Evolutionary conservation across 2,329 filamentous ascomycete species (phyloP).

Genomic region (Claviceps sorghi): DNA sequence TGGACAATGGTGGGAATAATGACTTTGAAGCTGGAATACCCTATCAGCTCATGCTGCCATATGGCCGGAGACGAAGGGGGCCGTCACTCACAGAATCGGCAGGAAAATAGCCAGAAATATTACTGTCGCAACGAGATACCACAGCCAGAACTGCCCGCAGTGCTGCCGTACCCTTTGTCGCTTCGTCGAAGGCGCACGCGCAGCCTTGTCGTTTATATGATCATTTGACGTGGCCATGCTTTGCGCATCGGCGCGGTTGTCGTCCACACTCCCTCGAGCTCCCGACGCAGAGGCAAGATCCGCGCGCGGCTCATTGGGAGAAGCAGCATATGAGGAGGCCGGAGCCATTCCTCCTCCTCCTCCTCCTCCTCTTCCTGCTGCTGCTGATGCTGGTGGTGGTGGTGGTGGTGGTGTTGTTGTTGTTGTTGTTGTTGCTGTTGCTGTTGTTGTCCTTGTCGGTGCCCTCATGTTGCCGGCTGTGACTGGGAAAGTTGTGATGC

Average conservation of each 20-base stretch:
- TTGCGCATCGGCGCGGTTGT: background rate
- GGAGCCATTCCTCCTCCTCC: background rate
- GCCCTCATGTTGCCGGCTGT: background rate
- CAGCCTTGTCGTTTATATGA: slow-evolving; percentile 4
- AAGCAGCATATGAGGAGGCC: background rate
- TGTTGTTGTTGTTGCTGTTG: background rate
- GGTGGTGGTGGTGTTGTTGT: background rate
- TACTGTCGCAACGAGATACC: slow-evolving; percentile 26
- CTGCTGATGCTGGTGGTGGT: background rate
- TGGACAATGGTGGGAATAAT: slow-evolving; percentile 32
- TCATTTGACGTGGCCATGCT: slow-evolving; percentile 2
- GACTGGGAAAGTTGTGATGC: background rate
- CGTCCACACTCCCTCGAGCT: background rate
- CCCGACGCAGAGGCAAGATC: background rate
- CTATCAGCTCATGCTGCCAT: background rate
- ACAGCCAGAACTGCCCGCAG: slow-evolving; percentile 27
- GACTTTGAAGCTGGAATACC: slow-evolving; percentile 25
- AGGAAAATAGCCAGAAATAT: slow-evolving; percentile 29
- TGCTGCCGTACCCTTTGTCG: slow-evolving; percentile 25
- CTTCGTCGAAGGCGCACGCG: slow-evolving; percentile 8
- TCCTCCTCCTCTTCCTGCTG: too few relatives aligned
- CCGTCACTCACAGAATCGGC: slow-evolving; percentile 27
- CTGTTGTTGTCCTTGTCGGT: background rate
- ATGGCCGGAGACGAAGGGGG: background rate
- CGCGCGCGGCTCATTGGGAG: background rate